A percentile compares a stretch with the other conserved stretches of the same genome.
Evolutionary conservation across 192 early-diverging fungal species (phyloP).

Genomic region (Entomortierella beljakovae): DNA sequence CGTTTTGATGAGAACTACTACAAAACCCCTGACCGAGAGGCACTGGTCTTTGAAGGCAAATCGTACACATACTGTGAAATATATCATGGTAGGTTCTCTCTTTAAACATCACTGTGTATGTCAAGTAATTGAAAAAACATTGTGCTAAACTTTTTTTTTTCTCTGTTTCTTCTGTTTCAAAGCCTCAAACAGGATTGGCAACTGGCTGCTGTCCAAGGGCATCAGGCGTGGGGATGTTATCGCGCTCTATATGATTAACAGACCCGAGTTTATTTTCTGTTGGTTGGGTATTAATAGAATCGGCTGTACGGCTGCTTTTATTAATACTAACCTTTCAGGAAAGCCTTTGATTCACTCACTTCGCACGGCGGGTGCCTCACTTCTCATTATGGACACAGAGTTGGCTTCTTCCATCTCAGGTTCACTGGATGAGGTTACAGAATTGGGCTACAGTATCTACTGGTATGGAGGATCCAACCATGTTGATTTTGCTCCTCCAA

Average conservation of each 20-base stretch:
- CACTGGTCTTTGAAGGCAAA: slow-evolving; percentile 60
- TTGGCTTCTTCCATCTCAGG: slow-evolving; percentile 27
- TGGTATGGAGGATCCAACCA: slow-evolving; percentile 22
- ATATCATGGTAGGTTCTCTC: slow-evolving; percentile 57
- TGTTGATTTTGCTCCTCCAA: slow-evolving; percentile 52
- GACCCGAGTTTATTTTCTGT: slow-evolving; percentile 66
- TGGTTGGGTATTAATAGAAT: slow-evolving; percentile 70
- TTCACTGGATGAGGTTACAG: slow-evolving; percentile 26
- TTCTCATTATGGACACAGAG: slow-evolving; percentile 45
- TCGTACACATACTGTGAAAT: slow-evolving; percentile 58
- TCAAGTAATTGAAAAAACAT: background rate
- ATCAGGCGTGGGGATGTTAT: slow-evolving; percentile 58
- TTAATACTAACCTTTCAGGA: slow-evolving; percentile 70
- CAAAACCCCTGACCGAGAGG: slow-evolving; percentile 50
- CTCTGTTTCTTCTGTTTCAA: background rate
- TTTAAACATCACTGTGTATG: no score
- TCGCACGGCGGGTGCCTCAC: slow-evolving; percentile 41
- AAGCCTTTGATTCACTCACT: slow-evolving; percentile 59
- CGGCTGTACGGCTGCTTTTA: slow-evolving; percentile 67
- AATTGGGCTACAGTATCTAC: slow-evolving; percentile 32
- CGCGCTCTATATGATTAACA: slow-evolving; percentile 69
- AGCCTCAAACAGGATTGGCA: slow-evolving; percentile 41
- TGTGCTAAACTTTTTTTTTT: background rate
- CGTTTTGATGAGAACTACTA: slow-evolving; percentile 56
- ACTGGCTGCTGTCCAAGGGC: slow-evolving; percentile 41